These are phyloP conservation scores for Erodium maritimum DNA, from an alignment of 345 rosid species.

Conservation along the genomic window DNA sequence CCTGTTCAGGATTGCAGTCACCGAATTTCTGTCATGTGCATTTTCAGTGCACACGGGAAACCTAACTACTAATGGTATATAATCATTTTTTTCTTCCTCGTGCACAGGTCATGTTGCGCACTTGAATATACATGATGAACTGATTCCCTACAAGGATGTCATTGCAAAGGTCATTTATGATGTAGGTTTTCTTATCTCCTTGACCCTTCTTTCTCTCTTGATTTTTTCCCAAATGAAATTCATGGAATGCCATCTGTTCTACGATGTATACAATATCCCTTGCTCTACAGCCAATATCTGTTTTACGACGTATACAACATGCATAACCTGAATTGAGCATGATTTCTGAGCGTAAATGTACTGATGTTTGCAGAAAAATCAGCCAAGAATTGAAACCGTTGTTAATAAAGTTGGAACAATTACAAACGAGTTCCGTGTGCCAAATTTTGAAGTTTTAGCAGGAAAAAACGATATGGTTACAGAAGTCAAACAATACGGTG, in stretches of 20 bases:
- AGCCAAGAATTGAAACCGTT: conserved; percentile 70
- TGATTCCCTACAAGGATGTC: conserved; percentile 69
- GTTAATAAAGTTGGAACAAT: conserved; percentile 81
- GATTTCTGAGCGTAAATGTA: background rate
- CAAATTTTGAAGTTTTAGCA: conserved; percentile 80
- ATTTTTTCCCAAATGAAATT: background rate
- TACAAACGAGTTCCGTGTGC: conserved; percentile 84
- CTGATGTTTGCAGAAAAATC: conserved; percentile 54
- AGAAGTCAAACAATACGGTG: conserved; percentile 89
- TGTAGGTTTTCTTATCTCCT: conserved; percentile 29
- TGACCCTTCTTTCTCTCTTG: background rate
- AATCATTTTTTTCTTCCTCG: conserved; percentile 9
- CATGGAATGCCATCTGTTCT: background rate
- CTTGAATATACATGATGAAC: conserved; percentile 70
- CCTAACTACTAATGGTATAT: conserved; percentile 7
- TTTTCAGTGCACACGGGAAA: conserved; percentile 1
- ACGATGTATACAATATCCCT: background rate
- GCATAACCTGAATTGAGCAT: too few relatives aligned
- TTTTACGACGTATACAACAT: too few relatives aligned
- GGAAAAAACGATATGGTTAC: conserved; percentile 76
- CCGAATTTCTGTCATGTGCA: background rate
- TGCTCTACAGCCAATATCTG: too few relatives aligned
- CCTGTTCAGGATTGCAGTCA: background rate
- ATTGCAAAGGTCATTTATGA: conserved; percentile 89
- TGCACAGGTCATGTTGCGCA: conserved; percentile 91